A percentile compares a stretch with the other conserved stretches of the same genome.
Evolutionary conservation across 2,329 filamentous ascomycete genomes (phyloP).

Genomic region (Annulohypoxylon truncatum): DNA sequence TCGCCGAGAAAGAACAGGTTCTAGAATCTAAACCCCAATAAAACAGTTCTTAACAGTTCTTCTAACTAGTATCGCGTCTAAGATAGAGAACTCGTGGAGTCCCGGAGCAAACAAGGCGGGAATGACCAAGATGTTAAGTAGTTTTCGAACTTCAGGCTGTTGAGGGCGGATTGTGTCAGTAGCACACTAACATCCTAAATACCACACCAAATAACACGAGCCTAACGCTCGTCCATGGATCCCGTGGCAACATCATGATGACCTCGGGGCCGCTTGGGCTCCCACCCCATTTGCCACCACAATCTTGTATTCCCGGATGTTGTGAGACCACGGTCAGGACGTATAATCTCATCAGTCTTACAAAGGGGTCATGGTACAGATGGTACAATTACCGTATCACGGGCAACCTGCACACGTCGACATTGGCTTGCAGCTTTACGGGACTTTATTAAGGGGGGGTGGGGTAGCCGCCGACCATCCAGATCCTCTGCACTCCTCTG

Average conservation of each 20-base stretch:
- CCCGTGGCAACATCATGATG: constrained; percentile 40
- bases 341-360: constrained; percentile 32
- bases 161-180: constrained; percentile 28
- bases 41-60: constrained; percentile 10
- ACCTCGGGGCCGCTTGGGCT: constrained; percentile 22
- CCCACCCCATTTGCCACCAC: constrained; percentile 38
- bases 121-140: constrained; percentile 30
- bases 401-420: constrained; percentile 31
- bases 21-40: constrained; percentile 10
- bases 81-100: constrained; percentile 6
- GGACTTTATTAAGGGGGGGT: constrained; percentile 19
- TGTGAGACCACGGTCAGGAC: constrained; percentile 37
- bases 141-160: constrained; percentile 15
- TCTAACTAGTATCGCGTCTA: constrained; percentile 13
- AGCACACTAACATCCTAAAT: constrained; percentile 29
- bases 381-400: constrained; percentile 29
- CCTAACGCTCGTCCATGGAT: constrained; percentile 16
- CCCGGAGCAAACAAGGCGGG: constrained; percentile 6
- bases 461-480: constrained; percentile 12
- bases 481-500: not conserved
- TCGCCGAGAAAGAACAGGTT: constrained; percentile 12
- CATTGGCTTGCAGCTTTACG: constrained; percentile 33
- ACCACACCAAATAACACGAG: constrained; percentile 30
- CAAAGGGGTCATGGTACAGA: constrained; percentile 17
- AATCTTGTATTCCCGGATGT: constrained; percentile 33